Evolutionary conservation across 345 rosid species (phyloP), one percentile per base, ranked within the genome.

Genomic region (Camelina sativa): DNA sequence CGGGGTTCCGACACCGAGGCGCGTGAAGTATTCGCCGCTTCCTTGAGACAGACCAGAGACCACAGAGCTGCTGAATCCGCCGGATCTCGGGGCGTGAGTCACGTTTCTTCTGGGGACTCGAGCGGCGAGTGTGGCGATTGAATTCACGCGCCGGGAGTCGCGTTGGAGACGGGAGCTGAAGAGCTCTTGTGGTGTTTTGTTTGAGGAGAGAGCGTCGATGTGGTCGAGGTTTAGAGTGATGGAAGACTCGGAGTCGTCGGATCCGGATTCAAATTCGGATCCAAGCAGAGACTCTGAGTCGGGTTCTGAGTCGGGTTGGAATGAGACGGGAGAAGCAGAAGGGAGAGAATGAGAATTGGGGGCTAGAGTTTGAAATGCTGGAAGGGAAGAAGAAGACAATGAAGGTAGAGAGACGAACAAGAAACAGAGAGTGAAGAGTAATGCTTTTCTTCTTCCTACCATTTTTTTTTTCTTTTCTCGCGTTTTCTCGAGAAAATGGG

Each of bases 11-110:
- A 92, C 91, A 9, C 97, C 98, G 8, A 95, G 72, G 72, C 98
- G 98, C 63, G 97, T 92, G 88, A 95, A 95, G 80, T 90, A 95
- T 82, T 96, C 99, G 4, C 99, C 96, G 34, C 98, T 92, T 15
- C 98, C 97, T 66, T 92, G 97, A 4, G 99, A 79, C 11, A 96
- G 92, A 4, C 99, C 99, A 22, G 97, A 96, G 23, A 86, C 82
- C 0, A 96, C 84, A 1, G 92, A 83, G 85, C 95, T 89, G 62
- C 95, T 87, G 72, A 87, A 87, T 4, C 86, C 87, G 19, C 34
- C 73, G 44, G 59, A 47, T 62, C 40, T 60, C 4, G 64, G 84
- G 23, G 68, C 82, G 57, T 58, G 83, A 10, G 85, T 74, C 7
- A 38, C 10, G 40, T 83, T 80, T 28, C 83, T n/a, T 11, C 72